Evolutionary conservation across 257 asterid species (phyloP).

Genomic region (Anisodus tanguticus): DNA sequence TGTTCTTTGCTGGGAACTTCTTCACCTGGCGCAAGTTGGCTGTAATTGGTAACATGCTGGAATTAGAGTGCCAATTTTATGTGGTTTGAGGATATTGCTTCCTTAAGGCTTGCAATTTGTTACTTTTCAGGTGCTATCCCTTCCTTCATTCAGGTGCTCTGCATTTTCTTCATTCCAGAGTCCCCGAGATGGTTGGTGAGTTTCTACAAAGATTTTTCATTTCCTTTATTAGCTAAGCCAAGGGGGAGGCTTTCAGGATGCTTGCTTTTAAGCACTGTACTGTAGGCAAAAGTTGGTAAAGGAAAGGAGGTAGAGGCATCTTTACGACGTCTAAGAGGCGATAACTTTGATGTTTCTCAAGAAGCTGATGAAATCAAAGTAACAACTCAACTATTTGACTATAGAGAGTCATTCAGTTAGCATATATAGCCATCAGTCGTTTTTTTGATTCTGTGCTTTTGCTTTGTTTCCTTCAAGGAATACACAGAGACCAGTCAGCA

Average conservation of each 20-base stretch:
- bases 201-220: neutral
- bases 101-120: neutral
- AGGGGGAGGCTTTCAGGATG: neutral
- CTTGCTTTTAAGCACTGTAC: neutral
- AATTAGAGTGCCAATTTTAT: neutral
- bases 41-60: conserved; percentile 33
- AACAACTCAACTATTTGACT: neutral
- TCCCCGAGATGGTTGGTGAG: conserved; percentile 46
- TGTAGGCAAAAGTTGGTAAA: conserved; percentile 40
- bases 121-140: conserved; percentile 36
- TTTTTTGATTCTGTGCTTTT: neutral
- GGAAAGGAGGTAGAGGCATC: conserved; percentile 33
- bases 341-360: conserved; percentile 33
- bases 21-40: conserved; percentile 38
- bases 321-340: conserved; percentile 38
- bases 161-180: conserved; percentile 37
- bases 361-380: conserved; percentile 45
- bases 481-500: conserved; percentile 30
- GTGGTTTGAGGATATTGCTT: neutral
- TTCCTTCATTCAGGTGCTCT: conserved; percentile 31
- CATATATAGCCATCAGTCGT: neutral
- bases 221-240: neutral
- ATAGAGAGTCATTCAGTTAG: neutral
- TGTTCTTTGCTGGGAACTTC: conserved; percentile 38
- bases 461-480: conserved; percentile 33